phyloP scores from a whole-genome alignment of 1,284 basidiomycete species.

The Inonotus hispidus region DNA sequence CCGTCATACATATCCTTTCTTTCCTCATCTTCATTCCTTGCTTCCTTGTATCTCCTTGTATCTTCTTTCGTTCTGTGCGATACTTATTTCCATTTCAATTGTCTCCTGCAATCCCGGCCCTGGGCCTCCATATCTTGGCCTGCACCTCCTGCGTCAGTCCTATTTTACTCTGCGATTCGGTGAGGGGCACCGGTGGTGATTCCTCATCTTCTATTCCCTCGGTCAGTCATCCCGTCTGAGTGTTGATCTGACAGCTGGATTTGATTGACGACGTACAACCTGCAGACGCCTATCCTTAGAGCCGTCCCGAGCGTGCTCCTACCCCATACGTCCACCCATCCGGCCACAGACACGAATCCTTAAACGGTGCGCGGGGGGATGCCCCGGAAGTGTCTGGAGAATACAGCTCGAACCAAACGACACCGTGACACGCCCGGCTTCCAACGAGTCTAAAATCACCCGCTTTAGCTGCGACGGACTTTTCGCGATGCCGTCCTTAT shows the following conservation, averaged over 20 bases:
- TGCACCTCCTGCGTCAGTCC: neutral
- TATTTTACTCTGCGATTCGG: too few relatives aligned
- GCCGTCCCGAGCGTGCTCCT: neutral
- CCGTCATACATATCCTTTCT: neutral
- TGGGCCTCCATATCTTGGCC: neutral
- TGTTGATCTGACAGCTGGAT: neutral
- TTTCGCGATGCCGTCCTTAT: neutral
- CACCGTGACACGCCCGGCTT: neutral
- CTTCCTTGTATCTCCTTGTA: neutral
- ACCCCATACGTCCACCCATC: neutral
- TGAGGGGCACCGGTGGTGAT: neutral
- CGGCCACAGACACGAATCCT: neutral
- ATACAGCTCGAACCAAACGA: neutral
- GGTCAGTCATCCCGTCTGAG: neutral
- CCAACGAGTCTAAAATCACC: neutral
- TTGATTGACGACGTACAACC: neutral
- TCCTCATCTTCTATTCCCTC: neutral
- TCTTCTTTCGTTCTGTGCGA: neutral
- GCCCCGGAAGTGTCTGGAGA: neutral
- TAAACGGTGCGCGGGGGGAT: neutral
- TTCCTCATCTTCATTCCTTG: neutral
- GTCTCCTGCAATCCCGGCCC: neutral
- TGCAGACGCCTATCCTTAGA: neutral
- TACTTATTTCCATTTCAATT: neutral
- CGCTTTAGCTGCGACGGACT: neutral